Conservation (phyloP, 2,329 filamentous ascomycete genomes). For the Sclerotinia subarctica region DNA sequence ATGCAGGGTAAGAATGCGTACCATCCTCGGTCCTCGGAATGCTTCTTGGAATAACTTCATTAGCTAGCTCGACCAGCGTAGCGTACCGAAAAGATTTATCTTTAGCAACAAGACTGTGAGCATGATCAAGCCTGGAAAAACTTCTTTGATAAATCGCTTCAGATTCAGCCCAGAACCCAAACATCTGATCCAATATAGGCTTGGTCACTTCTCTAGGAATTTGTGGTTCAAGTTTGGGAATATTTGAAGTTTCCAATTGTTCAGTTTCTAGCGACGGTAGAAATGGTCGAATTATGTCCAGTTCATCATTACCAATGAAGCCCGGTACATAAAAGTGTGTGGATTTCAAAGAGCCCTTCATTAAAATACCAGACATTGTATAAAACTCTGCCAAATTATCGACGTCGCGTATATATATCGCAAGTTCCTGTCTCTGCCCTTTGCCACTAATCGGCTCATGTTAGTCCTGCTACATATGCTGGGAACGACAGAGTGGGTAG, state of each 20-base stretch:
- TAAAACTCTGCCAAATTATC: conserved; percentile 46
- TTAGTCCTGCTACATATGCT: neutral
- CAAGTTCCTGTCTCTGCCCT: conserved; percentile 40
- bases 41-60: conserved; percentile 39
- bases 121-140: conserved; percentile 47
- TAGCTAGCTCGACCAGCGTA: conserved; percentile 46
- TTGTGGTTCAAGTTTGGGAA: conserved; percentile 41
- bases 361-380: conserved; percentile 49
- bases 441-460: conserved; percentile 10
- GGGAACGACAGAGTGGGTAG: neutral
- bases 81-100: conserved; percentile 42
- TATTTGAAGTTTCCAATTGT: conserved; percentile 38
- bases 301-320: conserved; percentile 43
- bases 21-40: conserved; percentile 33
- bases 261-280: conserved; percentile 43
- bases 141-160: conserved; percentile 48
- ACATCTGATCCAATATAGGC: conserved; percentile 44
- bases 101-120: conserved; percentile 47
- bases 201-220: conserved; percentile 47
- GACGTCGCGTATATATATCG: conserved; percentile 47
- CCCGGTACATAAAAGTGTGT: conserved; percentile 46
- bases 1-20: conserved; percentile 46
- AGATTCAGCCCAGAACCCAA: conserved; percentile 44
- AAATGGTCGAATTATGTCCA: conserved; percentile 45
- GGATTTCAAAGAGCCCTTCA: conserved; percentile 38